Evolutionary conservation across 441 rosid species (phyloP).

Genomic region (Populus hybrid): DNA sequence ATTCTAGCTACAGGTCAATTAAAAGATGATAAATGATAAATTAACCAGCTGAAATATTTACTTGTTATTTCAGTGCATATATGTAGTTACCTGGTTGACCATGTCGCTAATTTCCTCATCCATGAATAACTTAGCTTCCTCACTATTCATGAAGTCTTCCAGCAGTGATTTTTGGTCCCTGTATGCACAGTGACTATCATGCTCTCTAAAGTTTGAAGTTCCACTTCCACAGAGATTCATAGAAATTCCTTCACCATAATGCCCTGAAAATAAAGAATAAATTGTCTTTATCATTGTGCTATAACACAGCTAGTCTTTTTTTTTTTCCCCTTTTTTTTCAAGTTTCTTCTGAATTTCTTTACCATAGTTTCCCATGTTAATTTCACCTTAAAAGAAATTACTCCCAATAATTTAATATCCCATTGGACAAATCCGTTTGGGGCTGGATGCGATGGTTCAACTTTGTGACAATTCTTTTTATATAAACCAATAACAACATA

Average conservation of each 20-base stretch:
- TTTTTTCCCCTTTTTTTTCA: too few species aligned
- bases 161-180: background rate
- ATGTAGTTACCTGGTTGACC: background rate
- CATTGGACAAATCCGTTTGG: background rate
- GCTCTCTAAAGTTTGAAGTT: background rate
- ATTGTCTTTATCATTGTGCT: background rate
- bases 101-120: background rate
- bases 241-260: background rate
- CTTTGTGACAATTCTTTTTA: background rate
- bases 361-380: background rate
- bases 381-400: background rate
- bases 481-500: background rate
- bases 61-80: background rate
- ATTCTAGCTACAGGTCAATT: too few species aligned
- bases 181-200: background rate
- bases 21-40: background rate
- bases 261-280: background rate
- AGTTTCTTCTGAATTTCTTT: background rate
- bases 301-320: background rate
- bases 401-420: background rate
- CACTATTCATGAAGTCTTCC: background rate
- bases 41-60: background rate
- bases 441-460: background rate
- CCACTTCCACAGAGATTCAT: background rate
- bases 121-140: background rate